Evolutionary conservation across 2,329 filamentous ascomycete species (phyloP).

Genomic region (Bipolaris sorokiniana): DNA sequence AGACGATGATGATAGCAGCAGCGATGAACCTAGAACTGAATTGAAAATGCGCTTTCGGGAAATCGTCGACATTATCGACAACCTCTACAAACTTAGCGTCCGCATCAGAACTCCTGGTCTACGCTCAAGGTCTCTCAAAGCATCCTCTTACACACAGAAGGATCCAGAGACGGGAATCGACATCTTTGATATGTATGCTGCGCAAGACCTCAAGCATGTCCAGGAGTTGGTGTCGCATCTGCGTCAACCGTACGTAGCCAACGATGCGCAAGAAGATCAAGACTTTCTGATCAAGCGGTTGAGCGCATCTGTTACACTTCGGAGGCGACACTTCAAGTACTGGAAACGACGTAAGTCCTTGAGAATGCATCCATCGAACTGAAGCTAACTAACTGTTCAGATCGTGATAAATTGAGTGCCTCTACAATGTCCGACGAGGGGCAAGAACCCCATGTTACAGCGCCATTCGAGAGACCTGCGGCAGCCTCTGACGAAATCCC

Average conservation of each 20-base stretch:
- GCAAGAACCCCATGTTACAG: neutral
- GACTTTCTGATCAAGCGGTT: constrained; percentile 36
- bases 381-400: constrained; percentile 10
- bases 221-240: constrained; percentile 38
- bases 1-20: constrained; percentile 28
- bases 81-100: constrained; percentile 48
- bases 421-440: constrained; percentile 33
- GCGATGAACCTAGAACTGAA: constrained; percentile 34
- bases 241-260: constrained; percentile 18
- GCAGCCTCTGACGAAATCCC: constrained; percentile 22
- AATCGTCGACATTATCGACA: constrained; percentile 47
- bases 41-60: constrained; percentile 46
- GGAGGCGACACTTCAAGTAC: constrained; percentile 48
- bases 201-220: constrained; percentile 38
- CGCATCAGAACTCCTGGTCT: constrained; percentile 46
- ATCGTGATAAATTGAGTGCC: constrained; percentile 44
- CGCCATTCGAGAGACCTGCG: constrained; percentile 8
- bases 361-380: neutral
- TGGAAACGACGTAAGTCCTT: constrained; percentile 39
- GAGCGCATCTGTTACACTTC: constrained; percentile 41
- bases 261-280: constrained; percentile 17
- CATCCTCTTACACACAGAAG: constrained; percentile 42
- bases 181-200: constrained; percentile 40
- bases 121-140: constrained; percentile 44
- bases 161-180: constrained; percentile 47